Conservation (phyloP, 176 grass and related monocot genomes). For the Eragrostis curvula region DNA sequence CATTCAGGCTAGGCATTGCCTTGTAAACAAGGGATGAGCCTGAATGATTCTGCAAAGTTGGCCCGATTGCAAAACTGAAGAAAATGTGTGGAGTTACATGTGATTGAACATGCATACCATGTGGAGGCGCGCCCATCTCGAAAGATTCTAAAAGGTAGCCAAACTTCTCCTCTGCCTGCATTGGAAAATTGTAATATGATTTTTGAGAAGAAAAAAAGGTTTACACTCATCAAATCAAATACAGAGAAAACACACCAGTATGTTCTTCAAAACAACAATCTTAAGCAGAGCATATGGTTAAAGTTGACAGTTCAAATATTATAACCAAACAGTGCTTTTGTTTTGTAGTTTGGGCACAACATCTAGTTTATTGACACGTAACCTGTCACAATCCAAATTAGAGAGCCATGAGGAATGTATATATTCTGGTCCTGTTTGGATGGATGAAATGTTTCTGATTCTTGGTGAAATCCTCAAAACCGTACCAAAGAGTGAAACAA, state of each 20-base stretch:
- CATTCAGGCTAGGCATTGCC: background rate
- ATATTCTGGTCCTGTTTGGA: background rate
- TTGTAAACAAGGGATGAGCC: no score
- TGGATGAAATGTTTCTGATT: no score
- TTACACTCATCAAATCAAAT: background rate
- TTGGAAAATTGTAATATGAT: background rate
- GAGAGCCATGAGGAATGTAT: background rate
- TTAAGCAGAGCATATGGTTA: background rate
- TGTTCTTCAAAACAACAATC: background rate
- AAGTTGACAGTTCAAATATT: background rate
- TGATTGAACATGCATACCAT: constrained; percentile 64
- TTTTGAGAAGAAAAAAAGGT: constrained; percentile 3
- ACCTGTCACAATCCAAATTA: background rate
- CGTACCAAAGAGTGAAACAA: no score
- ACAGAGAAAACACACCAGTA: constrained; percentile 1
- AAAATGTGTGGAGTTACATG: background rate
- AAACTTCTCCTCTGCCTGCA: constrained; percentile 95
- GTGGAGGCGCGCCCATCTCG: constrained; percentile 92
- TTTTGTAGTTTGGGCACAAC: no score
- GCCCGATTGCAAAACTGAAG: background rate
- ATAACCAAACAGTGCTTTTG: no score
- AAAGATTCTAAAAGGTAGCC: constrained; percentile 93
- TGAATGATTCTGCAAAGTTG: background rate
- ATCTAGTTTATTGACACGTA: no score
- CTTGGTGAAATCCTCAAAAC: no score